Percentiles rank a stretch among this genome's conserved stretches.
phyloP scores from a whole-genome alignment of 2,329 filamentous ascomycete species.

The Tolypocladium ophioglossoides region DNA sequence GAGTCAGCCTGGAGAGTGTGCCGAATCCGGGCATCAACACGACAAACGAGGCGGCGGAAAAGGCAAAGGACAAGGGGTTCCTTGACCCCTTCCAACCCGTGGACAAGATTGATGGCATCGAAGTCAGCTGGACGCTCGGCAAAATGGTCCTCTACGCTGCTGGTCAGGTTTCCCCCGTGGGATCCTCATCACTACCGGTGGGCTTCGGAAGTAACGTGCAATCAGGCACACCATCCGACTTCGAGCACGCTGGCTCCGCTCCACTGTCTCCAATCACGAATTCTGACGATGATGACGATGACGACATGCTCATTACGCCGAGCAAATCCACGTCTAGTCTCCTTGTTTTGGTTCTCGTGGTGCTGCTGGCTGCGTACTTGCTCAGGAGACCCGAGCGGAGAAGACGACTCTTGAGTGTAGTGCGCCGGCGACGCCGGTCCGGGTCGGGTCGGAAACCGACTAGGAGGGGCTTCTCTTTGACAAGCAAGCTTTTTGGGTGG shows the following conservation, averaged over 20 bases:
- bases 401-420: conserved; percentile 16
- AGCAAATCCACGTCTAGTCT: conserved; percentile 59
- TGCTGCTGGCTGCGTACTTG: conserved; percentile 59
- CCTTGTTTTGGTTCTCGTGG: conserved; percentile 64
- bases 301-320: conserved; percentile 20
- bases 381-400: conserved; percentile 73
- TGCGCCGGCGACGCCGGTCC: conserved; percentile 17
- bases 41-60: conserved; percentile 58
- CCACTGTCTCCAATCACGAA: conserved; percentile 14
- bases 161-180: conserved; percentile 64
- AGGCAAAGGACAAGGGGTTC: conserved; percentile 64
- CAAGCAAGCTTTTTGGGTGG: conserved; percentile 57
- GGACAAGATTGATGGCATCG: conserved; percentile 80
- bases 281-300: conserved; percentile 31
- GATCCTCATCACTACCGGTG: conserved; percentile 53
- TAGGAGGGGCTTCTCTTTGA: conserved; percentile 41
- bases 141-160: conserved; percentile 95
- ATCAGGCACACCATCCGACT: conserved; percentile 58
- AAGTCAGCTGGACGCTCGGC: conserved; percentile 94
- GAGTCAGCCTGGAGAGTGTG: conserved; percentile 64
- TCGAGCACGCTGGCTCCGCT: conserved; percentile 66
- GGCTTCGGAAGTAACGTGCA: conserved; percentile 84
- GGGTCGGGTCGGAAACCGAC: conserved; percentile 24
- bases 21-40: conserved; percentile 49
- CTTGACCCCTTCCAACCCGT: conserved; percentile 84